Conservation (phyloP, 2,329 filamentous ascomycete genomes). For the Eurotiales sp. region DNA sequence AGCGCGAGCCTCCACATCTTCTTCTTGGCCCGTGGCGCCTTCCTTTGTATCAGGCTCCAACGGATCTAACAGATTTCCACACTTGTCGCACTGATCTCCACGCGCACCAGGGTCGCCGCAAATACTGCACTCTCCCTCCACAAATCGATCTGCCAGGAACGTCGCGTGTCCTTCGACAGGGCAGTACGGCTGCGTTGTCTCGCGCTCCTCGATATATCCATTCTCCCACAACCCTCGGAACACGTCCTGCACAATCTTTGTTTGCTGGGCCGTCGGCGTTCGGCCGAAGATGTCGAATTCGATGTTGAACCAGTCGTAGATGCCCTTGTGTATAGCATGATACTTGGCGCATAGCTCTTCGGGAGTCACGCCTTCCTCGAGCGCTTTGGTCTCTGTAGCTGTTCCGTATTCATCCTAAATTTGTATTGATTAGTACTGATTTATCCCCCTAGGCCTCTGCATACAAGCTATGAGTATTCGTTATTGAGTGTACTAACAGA, state of each 20-base stretch:
- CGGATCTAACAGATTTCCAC: constrained; percentile 67
- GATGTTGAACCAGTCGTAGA: constrained; percentile 96
- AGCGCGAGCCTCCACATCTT: constrained; percentile 17
- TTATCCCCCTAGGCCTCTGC: too few relatives aligned
- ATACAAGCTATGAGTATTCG: too few relatives aligned
- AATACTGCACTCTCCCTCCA: constrained; percentile 46
- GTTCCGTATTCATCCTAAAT: constrained; percentile 82
- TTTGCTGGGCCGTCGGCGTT: constrained; percentile 84
- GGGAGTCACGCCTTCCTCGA: constrained; percentile 80
- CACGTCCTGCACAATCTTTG: constrained; percentile 86
- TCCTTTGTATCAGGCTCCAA: constrained; percentile 48
- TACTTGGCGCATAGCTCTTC: constrained; percentile 88
- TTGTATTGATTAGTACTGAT: neutral
- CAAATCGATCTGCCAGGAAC: constrained; percentile 76
- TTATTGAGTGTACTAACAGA: constrained; percentile 43
- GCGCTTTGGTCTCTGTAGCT: constrained; percentile 90
- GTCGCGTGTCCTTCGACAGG: constrained; percentile 49
- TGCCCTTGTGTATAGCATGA: constrained; percentile 80
- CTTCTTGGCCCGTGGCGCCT: neutral
- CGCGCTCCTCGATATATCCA: constrained; percentile 80
- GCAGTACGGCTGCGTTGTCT: constrained; percentile 87
- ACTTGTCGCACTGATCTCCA: constrained; percentile 72
- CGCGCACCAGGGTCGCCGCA: constrained; percentile 64
- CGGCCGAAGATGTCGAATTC: constrained; percentile 92
- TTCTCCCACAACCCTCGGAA: constrained; percentile 86